Conservation (phyloP, 768 basidiomycete species). For the Leccinum aurantiacum region DNA sequence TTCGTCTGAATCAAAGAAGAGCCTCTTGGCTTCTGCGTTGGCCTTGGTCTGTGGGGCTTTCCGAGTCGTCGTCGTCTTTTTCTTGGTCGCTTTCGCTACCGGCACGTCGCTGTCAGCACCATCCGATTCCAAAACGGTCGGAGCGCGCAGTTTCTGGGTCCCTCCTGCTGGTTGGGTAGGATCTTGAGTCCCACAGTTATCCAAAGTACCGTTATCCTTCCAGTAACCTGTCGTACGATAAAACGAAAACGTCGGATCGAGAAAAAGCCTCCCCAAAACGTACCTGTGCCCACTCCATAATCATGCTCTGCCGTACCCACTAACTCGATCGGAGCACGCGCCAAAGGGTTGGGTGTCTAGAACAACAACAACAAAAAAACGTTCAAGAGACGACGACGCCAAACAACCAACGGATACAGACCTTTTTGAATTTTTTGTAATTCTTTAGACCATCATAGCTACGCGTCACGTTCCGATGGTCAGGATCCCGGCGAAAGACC, state of each 20-base stretch:
- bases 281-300: slow-evolving; percentile 54
- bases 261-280: slow-evolving; percentile 2
- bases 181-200: slow-evolving; percentile 16
- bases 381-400: slow-evolving; percentile 9
- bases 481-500: slow-evolving; percentile 38
- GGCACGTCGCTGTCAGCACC: slow-evolving; percentile 32
- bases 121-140: slow-evolving; percentile 42
- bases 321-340: slow-evolving; percentile 48
- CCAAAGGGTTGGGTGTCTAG: slow-evolving; percentile 30
- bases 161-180: slow-evolving; percentile 17
- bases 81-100: slow-evolving; percentile 13
- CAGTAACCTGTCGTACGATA: slow-evolving; percentile 48
- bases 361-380: neutral
- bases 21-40: slow-evolving; percentile 27
- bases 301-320: slow-evolving; percentile 51
- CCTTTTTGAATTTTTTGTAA: slow-evolving; percentile 81
- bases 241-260: slow-evolving; percentile 2
- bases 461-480: slow-evolving; percentile 36
- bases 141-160: slow-evolving; percentile 26
- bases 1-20: slow-evolving; percentile 56
- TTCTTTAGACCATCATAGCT: slow-evolving; percentile 48
- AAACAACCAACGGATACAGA: slow-evolving; percentile 26
- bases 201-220: slow-evolving; percentile 40
- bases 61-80: slow-evolving; percentile 14
- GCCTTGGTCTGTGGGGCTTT: slow-evolving; percentile 34